Evolutionary conservation across 306 rosid species (phyloP).

Genomic region (Prunus padus): DNA sequence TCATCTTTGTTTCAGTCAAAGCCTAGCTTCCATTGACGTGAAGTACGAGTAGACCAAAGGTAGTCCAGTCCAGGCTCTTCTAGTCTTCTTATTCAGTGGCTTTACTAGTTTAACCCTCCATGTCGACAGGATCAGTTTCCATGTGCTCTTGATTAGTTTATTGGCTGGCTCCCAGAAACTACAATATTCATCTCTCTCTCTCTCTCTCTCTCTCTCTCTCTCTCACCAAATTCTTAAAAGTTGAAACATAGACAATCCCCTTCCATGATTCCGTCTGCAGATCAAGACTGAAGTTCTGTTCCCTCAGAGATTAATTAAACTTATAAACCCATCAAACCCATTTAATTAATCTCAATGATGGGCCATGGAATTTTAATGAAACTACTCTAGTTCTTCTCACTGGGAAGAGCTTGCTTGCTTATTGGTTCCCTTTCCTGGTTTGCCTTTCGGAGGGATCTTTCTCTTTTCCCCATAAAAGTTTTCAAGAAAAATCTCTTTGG

Average conservation of each 20-base stretch:
- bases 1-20: not conserved
- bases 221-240: not conserved
- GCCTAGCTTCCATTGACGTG: slow-evolving; percentile 9
- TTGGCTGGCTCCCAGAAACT: slow-evolving; percentile 38
- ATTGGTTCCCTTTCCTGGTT: slow-evolving; percentile 43
- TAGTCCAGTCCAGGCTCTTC: slow-evolving; percentile 19
- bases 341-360: slow-evolving; percentile 24
- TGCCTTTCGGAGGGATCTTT: slow-evolving; percentile 42
- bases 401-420: slow-evolving; percentile 20
- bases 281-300: slow-evolving; percentile 36
- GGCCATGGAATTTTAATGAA: slow-evolving; percentile 13
- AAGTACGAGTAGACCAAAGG: slow-evolving; percentile 2
- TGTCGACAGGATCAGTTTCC: slow-evolving; percentile 62
- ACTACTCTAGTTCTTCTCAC: slow-evolving; percentile 4
- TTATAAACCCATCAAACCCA: slow-evolving; percentile 16
- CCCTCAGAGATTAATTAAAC: slow-evolving; percentile 34
- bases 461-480: slow-evolving; percentile 46
- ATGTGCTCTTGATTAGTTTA: slow-evolving; percentile 64
- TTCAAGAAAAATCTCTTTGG: slow-evolving; percentile 59
- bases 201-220: slow-evolving; percentile 5
- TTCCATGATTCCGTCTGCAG: slow-evolving; percentile 53
- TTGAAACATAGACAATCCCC: slow-evolving; percentile 30
- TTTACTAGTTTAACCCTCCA: slow-evolving; percentile 31
- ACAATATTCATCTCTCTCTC: slow-evolving; percentile 6
- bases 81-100: slow-evolving; percentile 27